A percentile compares a stretch with the other conserved stretches of the same genome.
phyloP scores from a whole-genome alignment of 2,329 filamentous ascomycete genomes.

The Emydomyces testavorans region DNA sequence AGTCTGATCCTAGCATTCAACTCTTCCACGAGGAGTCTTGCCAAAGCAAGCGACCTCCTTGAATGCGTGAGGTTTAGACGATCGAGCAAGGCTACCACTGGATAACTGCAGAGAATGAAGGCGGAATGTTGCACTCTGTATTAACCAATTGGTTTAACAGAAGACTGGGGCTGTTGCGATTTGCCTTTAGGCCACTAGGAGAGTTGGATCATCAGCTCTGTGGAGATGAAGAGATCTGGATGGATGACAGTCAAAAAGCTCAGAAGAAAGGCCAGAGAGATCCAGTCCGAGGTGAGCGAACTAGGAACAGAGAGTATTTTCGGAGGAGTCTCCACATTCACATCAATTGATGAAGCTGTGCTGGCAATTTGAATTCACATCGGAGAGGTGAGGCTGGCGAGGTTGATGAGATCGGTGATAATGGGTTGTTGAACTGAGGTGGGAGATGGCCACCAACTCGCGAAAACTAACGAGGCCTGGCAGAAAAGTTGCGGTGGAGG shows the following conservation, averaged over 20 bases:
- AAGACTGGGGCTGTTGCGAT: background rate
- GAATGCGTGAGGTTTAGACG: background rate
- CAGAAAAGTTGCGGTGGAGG: constrained; percentile 18
- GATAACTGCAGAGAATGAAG: background rate
- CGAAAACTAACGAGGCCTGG: background rate
- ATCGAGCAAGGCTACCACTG: background rate
- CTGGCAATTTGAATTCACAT: background rate
- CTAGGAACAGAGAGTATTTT: background rate
- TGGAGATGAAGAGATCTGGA: background rate
- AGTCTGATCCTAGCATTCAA: background rate
- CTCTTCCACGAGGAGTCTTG: background rate
- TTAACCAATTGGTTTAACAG: background rate
- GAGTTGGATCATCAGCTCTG: constrained; percentile 1
- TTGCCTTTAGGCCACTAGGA: constrained; percentile 1
- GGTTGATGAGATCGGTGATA: background rate
- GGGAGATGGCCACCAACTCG: background rate
- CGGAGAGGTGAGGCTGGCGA: constrained; percentile 1
- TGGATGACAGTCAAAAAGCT: constrained; percentile 1
- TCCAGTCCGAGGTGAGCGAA: background rate
- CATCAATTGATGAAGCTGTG: background rate
- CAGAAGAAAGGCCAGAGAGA: constrained; percentile 3
- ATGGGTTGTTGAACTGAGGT: background rate
- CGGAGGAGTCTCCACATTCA: background rate
- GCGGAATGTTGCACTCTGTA: too few species aligned
- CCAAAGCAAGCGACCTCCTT: background rate